Conservation (phyloP, 2,329 filamentous ascomycete genomes). For the Fusarium sp. region DNA sequence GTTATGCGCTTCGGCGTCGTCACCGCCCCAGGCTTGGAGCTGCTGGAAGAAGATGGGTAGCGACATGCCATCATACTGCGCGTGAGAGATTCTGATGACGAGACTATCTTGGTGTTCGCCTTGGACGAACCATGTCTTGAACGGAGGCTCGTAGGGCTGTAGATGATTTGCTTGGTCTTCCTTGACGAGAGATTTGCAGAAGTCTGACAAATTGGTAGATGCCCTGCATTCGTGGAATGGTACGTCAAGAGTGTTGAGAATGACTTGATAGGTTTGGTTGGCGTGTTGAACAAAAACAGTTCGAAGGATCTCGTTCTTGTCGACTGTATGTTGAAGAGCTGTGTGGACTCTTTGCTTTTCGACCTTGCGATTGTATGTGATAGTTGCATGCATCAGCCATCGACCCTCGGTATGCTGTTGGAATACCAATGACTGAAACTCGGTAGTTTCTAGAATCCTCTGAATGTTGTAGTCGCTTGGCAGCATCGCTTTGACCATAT, state of each 20-base stretch:
- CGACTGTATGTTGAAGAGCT: neutral
- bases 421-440: neutral
- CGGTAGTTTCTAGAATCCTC: neutral
- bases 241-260: neutral
- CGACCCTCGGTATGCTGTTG: neutral
- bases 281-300: neutral
- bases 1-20: neutral
- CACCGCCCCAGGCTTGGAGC: neutral
- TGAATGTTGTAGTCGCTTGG: fast-evolving
- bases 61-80: conserved; percentile 3
- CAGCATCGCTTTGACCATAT: fast-evolving
- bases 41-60: neutral
- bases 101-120: neutral
- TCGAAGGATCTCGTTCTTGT: neutral
- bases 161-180: neutral
- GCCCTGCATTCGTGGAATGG: neutral
- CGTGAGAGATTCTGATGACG: neutral
- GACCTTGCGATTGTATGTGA: conserved; percentile 1
- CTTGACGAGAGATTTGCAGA: neutral
- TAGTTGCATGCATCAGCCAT: neutral
- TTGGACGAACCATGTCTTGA: neutral
- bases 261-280: neutral
- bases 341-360: neutral
- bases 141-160: neutral
- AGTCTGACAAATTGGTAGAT: fast-evolving